phyloP scores from a whole-genome alignment of 352 stramenopile genomes.

The Globisporangium takayamanum region DNA sequence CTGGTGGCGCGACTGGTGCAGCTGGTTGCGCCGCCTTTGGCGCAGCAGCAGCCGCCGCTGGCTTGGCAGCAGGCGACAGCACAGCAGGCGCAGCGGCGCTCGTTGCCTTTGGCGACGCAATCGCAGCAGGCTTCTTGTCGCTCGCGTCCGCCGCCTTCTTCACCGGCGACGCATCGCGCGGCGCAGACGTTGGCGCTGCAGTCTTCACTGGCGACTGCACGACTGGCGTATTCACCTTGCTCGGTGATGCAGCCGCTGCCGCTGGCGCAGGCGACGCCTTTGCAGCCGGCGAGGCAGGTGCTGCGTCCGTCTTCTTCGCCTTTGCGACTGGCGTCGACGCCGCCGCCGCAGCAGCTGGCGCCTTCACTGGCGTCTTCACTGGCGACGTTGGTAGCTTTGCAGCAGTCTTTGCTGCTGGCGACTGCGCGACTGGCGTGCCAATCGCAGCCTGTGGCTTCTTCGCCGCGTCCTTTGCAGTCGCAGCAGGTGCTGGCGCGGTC shows the following conservation, averaged over 20 bases:
- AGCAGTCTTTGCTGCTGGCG: slow-evolving; percentile 21
- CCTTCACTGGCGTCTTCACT: slow-evolving; percentile 14
- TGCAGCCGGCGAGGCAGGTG: slow-evolving; percentile 20
- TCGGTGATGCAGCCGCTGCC: slow-evolving; percentile 7
- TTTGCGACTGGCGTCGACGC: slow-evolving; percentile 6
- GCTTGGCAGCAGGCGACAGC: slow-evolving; percentile 13
- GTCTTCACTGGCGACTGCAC: slow-evolving; percentile 15
- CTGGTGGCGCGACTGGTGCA: slow-evolving; percentile 10
- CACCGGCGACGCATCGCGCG: slow-evolving; percentile 15
- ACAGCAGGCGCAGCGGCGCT: slow-evolving; percentile 1
- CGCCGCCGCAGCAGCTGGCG: slow-evolving; percentile 19
- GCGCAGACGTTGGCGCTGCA: slow-evolving; percentile 11
- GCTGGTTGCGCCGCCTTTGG: slow-evolving; percentile 17
- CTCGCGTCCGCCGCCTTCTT: slow-evolving; percentile 12
- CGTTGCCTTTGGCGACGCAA: slow-evolving; percentile 13
- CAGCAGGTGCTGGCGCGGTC: background rate
- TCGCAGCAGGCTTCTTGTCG: slow-evolving; percentile 8
- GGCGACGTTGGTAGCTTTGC: slow-evolving; percentile 8
- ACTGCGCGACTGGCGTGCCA: slow-evolving; percentile 26
- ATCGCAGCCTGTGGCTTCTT: slow-evolving; percentile 30
- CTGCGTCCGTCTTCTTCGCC: slow-evolving; percentile 11
- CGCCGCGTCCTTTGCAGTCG: slow-evolving; percentile 3
- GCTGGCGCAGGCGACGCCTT: slow-evolving; percentile 17
- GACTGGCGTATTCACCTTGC: slow-evolving; percentile 12
- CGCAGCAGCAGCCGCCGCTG: slow-evolving; percentile 11